These are phyloP conservation scores for Gossypium davidsonii DNA, from an alignment of 441 rosid species.

Conservation along the genomic window DNA sequence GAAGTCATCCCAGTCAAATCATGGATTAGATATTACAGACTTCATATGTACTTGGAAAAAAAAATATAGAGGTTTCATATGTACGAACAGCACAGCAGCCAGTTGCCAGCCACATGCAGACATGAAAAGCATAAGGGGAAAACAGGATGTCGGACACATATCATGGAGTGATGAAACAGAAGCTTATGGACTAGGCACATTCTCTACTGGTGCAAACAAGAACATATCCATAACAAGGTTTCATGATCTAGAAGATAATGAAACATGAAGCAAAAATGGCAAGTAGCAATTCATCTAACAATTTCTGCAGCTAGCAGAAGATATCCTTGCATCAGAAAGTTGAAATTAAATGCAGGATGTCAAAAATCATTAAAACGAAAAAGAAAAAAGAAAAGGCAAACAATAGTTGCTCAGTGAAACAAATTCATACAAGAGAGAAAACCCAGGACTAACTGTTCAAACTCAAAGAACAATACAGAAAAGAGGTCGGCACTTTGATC, in stretches of 20 bases:
- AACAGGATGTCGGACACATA: neutral
- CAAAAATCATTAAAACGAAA: neutral
- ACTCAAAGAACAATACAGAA: neutral
- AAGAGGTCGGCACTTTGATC: neutral
- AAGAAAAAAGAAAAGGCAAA: neutral
- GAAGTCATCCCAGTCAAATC: neutral
- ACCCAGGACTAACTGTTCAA: neutral
- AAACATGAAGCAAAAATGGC: neutral
- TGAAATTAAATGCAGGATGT: neutral
- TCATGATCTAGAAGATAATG: neutral
- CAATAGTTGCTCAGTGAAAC: neutral
- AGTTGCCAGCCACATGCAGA: neutral
- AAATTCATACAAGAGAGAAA: neutral
- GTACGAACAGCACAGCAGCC: neutral
- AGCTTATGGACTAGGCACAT: neutral
- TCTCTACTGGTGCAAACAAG: neutral
- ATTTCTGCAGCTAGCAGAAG: neutral
- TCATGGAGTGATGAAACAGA: no score
- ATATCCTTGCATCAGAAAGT: neutral
- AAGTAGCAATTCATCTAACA: constrained; percentile 1
- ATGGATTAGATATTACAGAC: neutral
- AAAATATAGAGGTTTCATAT: neutral
- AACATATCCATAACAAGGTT: neutral
- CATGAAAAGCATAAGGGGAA: neutral
- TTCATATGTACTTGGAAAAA: neutral